These are phyloP conservation scores for Collybia sp. DNA, from an alignment of 768 basidiomycete species.

Conservation along the genomic window DNA sequence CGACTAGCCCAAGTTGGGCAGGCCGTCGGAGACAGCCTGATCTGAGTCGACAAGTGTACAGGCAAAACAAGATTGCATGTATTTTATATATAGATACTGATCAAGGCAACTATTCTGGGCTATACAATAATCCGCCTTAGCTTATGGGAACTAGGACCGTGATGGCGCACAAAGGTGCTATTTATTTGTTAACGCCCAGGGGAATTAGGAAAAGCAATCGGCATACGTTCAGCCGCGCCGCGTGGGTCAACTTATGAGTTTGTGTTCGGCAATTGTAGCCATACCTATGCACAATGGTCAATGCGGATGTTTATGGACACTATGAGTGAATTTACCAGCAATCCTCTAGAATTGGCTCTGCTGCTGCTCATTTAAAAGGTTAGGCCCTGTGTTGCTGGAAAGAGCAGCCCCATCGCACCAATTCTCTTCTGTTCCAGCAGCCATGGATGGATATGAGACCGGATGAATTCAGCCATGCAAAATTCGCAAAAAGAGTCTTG, in stretches of 20 bases:
- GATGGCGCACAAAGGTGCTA: background rate
- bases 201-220: no score
- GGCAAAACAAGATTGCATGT: no score
- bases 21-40: no score
- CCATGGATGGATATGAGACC: conserved; percentile 22
- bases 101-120: no score
- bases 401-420: conserved; percentile 7
- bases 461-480: conserved; percentile 20
- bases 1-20: no score
- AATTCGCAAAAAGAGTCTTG: conserved; percentile 24
- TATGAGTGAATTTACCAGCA: conserved; percentile 17
- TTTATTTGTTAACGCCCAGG: background rate
- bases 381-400: background rate
- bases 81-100: no score
- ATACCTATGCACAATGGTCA: conserved; percentile 15
- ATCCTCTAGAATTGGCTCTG: conserved; percentile 12
- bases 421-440: conserved; percentile 14
- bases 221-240: conserved; percentile 18
- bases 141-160: background rate
- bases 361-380: conserved; percentile 5
- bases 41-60: no score
- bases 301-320: background rate
- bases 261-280: conserved; percentile 26
- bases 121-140: no score
- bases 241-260: conserved; percentile 16